phyloP scores from a whole-genome alignment of 805 yeast genomes.

The Saturnispora quitensis region DNA sequence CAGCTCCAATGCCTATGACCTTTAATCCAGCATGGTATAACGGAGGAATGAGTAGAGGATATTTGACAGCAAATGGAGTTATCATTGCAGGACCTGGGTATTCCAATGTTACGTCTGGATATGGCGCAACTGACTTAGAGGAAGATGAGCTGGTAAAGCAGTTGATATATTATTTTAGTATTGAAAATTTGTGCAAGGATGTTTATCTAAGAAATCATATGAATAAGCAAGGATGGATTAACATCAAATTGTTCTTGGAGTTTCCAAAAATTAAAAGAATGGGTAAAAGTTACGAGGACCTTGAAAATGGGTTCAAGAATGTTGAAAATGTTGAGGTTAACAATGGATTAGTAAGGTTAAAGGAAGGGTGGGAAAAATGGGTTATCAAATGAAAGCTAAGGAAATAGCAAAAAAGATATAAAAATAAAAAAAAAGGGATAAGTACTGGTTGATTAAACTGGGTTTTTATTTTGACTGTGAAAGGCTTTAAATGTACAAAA shows the following conservation, averaged over 20 bases:
- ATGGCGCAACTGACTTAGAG: slow-evolving; percentile 8
- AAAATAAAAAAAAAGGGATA: not conserved
- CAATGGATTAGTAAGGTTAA: slow-evolving; percentile 40
- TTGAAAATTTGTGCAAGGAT: slow-evolving; percentile 80
- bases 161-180: slow-evolving; percentile 78
- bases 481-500: not conserved
- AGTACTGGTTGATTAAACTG: not conserved
- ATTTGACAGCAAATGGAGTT: not conserved
- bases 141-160: slow-evolving; percentile 33
- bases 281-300: slow-evolving; percentile 7
- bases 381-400: slow-evolving; percentile 23
- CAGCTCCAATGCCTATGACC: not conserved
- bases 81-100: not conserved
- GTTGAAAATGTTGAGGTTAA: slow-evolving; percentile 19
- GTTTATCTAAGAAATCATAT: slow-evolving; percentile 67
- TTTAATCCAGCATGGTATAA: not conserved
- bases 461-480: not conserved
- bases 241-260: slow-evolving; percentile 44
- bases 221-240: slow-evolving; percentile 64
- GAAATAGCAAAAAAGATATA: not conserved
- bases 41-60: not conserved
- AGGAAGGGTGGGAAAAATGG: slow-evolving; percentile 58
- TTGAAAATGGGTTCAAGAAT: slow-evolving; percentile 11
- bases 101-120: not conserved
- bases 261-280: slow-evolving; percentile 60